phyloP scores from a whole-genome alignment of 164 flowering plant genomes.

The Liquidambar formosana region DNA sequence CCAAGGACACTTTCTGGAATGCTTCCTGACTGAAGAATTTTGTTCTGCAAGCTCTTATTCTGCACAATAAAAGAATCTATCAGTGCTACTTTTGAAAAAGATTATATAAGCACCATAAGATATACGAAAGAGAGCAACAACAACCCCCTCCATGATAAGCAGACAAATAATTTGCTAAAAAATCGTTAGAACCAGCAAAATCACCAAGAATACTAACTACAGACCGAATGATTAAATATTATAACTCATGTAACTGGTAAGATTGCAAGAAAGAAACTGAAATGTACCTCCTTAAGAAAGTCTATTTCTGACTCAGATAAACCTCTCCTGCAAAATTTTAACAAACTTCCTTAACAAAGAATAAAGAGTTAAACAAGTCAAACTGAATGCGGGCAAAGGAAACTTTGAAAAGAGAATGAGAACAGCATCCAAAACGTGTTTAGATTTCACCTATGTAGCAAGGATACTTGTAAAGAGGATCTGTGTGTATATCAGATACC shows the following conservation, averaged over 20 bases:
- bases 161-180: neutral
- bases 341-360: neutral
- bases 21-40: constrained; percentile 61
- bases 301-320: constrained; percentile 79
- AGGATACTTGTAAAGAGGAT: too few relatives aligned
- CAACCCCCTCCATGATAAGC: neutral
- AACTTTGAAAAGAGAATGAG: neutral
- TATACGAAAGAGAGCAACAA: neutral
- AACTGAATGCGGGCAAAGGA: neutral
- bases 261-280: neutral
- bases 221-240: constrained; percentile 1
- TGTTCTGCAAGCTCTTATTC: constrained; percentile 66
- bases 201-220: neutral
- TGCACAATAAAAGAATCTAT: constrained; percentile 27
- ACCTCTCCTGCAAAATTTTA: constrained; percentile 71
- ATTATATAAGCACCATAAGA: neutral
- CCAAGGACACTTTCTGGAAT: constrained; percentile 54
- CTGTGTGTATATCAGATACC: too few relatives aligned
- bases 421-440: too few relatives aligned
- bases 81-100: neutral
- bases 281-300: constrained; percentile 74
- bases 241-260: neutral
- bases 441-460: too few relatives aligned
- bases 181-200: neutral
- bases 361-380: neutral